Base-by-base conservation (phyloP, 2,329 filamentous ascomycete genomes). In the Calycina marina region DNA sequence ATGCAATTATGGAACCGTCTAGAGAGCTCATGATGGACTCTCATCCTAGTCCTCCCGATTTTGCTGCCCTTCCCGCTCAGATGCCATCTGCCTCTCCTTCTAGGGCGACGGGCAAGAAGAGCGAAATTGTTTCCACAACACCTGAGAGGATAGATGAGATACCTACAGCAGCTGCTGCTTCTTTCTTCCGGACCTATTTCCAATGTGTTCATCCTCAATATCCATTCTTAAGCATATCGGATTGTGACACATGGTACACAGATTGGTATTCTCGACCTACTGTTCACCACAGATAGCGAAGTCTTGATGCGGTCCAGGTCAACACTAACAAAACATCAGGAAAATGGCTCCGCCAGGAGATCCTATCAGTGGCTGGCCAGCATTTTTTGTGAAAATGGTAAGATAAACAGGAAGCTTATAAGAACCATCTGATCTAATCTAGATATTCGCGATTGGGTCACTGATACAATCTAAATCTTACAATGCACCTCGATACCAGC, bases 171-270 rank as follows among this genome's bases (percentile, higher is more conserved):
- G 31, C 37, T 11, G 37, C 37, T 11, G 34, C 37, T 4, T 36
- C 37, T 5, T 39, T 39, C 25, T 39, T 39, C 14, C 30, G 37
- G 12, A 39, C 31, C 4, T 39, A 39, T 28, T 39, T 36, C 24
- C 28, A 33, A 8, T 15, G 18, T 11, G 33, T 39, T 8, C 37
- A 36, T 32, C 30, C 34, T 22, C 37, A 39, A n/a, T 36, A 39
- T 18, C 37, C 37, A 12, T 39, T 39, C 24, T 24, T 34, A 11
- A 36, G 34, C 14, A 28, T 39, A 13, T 25, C 32, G 18, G 37
- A 39, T 6, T 39, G 37, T 16, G 31, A 8, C 20, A 22, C 2
- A 9, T 22, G 28, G 24, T 39, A 39, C 18, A 31, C 25, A 1
- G 30, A 39, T 18, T 39, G 34, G n/a, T n/a, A n/a, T n/a, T n/a